Evolutionary conservation across 257 asterid species (phyloP).

Genomic region (Solanum rostratum): DNA sequence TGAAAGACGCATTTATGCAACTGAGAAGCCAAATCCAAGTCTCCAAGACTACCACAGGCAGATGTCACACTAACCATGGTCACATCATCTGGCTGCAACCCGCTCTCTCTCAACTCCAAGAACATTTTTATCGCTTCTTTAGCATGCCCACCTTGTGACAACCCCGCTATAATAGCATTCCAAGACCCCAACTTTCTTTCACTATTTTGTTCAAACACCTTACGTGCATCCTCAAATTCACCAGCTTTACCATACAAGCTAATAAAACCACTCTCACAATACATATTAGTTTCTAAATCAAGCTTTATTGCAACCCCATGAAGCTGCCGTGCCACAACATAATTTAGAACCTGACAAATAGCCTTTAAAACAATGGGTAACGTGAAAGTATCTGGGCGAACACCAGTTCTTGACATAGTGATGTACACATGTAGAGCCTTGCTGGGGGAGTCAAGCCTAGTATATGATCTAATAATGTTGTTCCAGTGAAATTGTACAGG

Average conservation of each 20-base stretch:
- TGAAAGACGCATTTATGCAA: constrained; percentile 68
- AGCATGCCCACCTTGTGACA: constrained; percentile 66
- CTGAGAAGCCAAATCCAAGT: constrained; percentile 58
- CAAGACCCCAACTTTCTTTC: constrained; percentile 76
- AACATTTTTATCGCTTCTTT: constrained; percentile 57
- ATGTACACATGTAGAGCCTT: constrained; percentile 41
- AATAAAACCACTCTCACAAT: constrained; percentile 73
- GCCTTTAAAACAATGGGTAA: constrained; percentile 60
- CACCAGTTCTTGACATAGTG: constrained; percentile 51
- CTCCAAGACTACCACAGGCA: constrained; percentile 68
- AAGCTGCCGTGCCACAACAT: constrained; percentile 25
- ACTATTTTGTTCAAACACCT: constrained; percentile 50
- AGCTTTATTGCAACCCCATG: constrained; percentile 41
- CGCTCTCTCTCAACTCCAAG: constrained; percentile 37
- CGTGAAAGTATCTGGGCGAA: constrained; percentile 54
- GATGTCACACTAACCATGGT: constrained; percentile 80
- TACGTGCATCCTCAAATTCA: constrained; percentile 33
- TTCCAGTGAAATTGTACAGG: constrained; percentile 63
- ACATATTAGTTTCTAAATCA: constrained; percentile 45
- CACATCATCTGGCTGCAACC: constrained; percentile 60
- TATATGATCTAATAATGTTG: constrained; percentile 54
- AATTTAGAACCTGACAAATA: constrained; percentile 24
- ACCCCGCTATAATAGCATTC: constrained; percentile 76
- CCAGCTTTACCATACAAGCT: constrained; percentile 46
- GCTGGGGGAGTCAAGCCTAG: constrained; percentile 40